These are phyloP conservation scores for Neoascochyta sp. DNA, from an alignment of 2,329 filamentous ascomycete genomes.

Conservation along the genomic window DNA sequence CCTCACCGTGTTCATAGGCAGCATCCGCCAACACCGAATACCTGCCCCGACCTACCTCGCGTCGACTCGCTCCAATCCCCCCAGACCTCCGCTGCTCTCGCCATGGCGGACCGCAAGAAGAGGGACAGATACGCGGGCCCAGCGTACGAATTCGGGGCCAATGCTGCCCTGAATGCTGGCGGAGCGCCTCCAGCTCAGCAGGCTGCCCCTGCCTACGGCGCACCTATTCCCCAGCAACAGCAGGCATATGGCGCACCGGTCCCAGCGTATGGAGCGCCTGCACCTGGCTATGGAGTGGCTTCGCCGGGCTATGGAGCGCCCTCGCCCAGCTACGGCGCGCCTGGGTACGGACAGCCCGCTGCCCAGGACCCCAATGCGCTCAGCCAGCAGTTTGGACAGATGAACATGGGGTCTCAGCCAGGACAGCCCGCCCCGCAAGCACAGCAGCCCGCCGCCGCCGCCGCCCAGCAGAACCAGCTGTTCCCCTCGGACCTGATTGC, in stretches of 20 bases:
- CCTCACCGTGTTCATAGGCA: slow-evolving; percentile 19
- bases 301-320: slow-evolving; percentile 35
- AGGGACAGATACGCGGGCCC: slow-evolving; percentile 92
- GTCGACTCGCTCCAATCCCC: slow-evolving; percentile 8
- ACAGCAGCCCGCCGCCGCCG: slow-evolving; percentile 31
- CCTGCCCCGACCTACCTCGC: slow-evolving; percentile 7
- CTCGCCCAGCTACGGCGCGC: slow-evolving; percentile 41
- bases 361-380: slow-evolving; percentile 59
- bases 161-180: slow-evolving; percentile 56
- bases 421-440: slow-evolving; percentile 29
- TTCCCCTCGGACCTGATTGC: slow-evolving; percentile 88
- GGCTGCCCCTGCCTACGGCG: slow-evolving; percentile 8
- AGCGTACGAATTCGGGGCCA: slow-evolving; percentile 92
- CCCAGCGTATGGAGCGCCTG: slow-evolving; percentile 35
- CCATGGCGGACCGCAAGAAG: slow-evolving; percentile 60
- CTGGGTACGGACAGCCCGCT: slow-evolving; percentile 41
- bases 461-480: slow-evolving; percentile 65
- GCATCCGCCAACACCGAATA: slow-evolving; percentile 11
- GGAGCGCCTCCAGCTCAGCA: slow-evolving; percentile 42
- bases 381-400: slow-evolving; percentile 76
- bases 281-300: slow-evolving; percentile 39
- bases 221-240: slow-evolving; percentile 41
- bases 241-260: slow-evolving; percentile 7
- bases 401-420: slow-evolving; percentile 62
- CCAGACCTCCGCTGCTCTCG: slow-evolving; percentile 13